A percentile compares a stretch with the other conserved stretches of the same genome.
These are phyloP conservation scores for Madurella fahalii DNA, from an alignment of 2,329 filamentous ascomycete genomes.

Conservation along the genomic window DNA sequence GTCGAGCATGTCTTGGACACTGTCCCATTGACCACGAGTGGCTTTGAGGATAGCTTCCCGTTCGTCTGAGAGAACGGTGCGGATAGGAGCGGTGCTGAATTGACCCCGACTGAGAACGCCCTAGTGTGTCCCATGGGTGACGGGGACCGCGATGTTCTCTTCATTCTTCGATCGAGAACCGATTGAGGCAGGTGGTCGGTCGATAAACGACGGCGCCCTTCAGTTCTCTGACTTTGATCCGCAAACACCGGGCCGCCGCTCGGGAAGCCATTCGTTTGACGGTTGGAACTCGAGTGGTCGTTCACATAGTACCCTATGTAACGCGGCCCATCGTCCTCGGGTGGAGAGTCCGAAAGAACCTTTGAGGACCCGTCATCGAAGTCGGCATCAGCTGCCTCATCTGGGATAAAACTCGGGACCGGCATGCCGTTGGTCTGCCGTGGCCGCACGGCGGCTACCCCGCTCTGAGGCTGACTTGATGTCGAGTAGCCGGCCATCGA, in stretches of 20 bases:
- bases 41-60: slow-evolving; percentile 33
- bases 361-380: slow-evolving; percentile 43
- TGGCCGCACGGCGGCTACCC: slow-evolving; percentile 33
- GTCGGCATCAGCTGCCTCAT: slow-evolving; percentile 45
- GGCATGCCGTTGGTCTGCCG: slow-evolving; percentile 46
- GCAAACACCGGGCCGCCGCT: slow-evolving; percentile 45
- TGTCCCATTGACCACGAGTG: slow-evolving; percentile 42
- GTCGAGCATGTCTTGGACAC: slow-evolving; percentile 29
- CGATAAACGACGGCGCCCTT: slow-evolving; percentile 45
- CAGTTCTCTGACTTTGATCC: slow-evolving; percentile 40
- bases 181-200: slow-evolving; percentile 52
- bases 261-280: slow-evolving; percentile 28
- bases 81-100: slow-evolving; percentile 38
- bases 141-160: slow-evolving; percentile 51
- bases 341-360: slow-evolving; percentile 41
- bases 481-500: slow-evolving; percentile 29
- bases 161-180: slow-evolving; percentile 50
- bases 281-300: slow-evolving; percentile 28
- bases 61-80: slow-evolving; percentile 36
- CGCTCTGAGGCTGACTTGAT: slow-evolving; percentile 35
- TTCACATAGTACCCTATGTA: slow-evolving; percentile 38
- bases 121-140: slow-evolving; percentile 51
- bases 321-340: slow-evolving; percentile 43
- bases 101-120: slow-evolving; percentile 39
- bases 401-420: slow-evolving; percentile 54